These are phyloP conservation scores for Sarcodon sp. DNA, from an alignment of 768 basidiomycete species.

Conservation along the genomic window DNA sequence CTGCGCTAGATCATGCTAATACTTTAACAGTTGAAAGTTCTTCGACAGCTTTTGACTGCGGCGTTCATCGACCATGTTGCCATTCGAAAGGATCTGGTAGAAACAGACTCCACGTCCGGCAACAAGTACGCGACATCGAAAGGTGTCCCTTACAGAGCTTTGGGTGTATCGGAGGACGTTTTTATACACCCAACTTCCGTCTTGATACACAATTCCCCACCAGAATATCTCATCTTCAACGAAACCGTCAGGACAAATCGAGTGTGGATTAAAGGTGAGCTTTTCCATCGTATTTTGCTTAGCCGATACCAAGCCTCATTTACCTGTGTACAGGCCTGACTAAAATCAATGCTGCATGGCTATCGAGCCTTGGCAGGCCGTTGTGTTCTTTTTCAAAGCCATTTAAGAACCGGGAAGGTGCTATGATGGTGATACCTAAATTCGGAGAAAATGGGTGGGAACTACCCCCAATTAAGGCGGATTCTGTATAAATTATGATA, in stretches of 20 bases:
- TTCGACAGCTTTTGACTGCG: constrained; percentile 78
- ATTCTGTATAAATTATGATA: neutral
- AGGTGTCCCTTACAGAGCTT: constrained; percentile 72
- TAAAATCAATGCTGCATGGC: constrained; percentile 78
- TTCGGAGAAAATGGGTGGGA: constrained; percentile 87
- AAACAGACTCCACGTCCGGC: constrained; percentile 43
- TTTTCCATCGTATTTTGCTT: neutral
- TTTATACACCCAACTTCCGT: constrained; percentile 90
- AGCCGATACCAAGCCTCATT: neutral
- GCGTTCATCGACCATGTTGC: constrained; percentile 96
- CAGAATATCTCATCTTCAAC: constrained; percentile 77
- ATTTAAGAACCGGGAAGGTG: constrained; percentile 50
- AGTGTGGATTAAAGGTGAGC: constrained; percentile 70
- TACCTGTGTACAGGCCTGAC: constrained; percentile 47
- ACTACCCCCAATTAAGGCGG: constrained; percentile 49
- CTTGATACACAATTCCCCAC: constrained; percentile 52
- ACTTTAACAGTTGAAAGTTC: constrained; percentile 59
- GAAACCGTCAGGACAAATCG: constrained; percentile 70
- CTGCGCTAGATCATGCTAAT: constrained; percentile 3
- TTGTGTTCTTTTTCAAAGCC: constrained; percentile 89
- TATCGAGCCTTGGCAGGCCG: constrained; percentile 65
- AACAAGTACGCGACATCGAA: constrained; percentile 62
- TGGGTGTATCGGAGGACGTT: constrained; percentile 76
- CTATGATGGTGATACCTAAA: constrained; percentile 64
- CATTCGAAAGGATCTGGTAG: constrained; percentile 72